Percentiles rank a stretch among this genome's conserved stretches.
These are phyloP conservation scores for Russula ochroleuca DNA, from an alignment of 768 basidiomycete genomes.

Conservation along the genomic window DNA sequence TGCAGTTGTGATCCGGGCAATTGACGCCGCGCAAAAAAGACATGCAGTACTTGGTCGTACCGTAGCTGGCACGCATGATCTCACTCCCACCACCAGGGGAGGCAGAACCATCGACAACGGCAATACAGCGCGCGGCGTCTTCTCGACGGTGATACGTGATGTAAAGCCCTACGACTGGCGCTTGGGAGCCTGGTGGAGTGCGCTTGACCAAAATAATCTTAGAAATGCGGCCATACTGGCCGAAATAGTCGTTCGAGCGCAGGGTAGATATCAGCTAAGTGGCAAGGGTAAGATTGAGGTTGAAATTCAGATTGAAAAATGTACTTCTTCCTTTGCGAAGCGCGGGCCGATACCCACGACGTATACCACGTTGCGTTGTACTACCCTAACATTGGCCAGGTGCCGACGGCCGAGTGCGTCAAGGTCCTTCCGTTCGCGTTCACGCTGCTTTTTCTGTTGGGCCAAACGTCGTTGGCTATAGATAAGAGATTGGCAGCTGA, in stretches of 20 bases:
- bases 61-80: slow-evolving; percentile 88
- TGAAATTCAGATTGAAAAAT: slow-evolving; percentile 30
- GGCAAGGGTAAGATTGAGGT: slow-evolving; percentile 21
- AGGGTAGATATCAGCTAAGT: slow-evolving; percentile 81
- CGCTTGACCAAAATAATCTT: slow-evolving; percentile 94
- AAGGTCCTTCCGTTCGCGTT: slow-evolving; percentile 93
- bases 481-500: slow-evolving; percentile 10
- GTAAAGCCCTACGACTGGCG: slow-evolving; percentile 85
- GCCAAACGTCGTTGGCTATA: slow-evolving; percentile 88
- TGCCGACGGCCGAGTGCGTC: slow-evolving; percentile 80
- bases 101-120: slow-evolving; percentile 86
- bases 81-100: slow-evolving; percentile 89
- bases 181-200: slow-evolving; percentile 64
- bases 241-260: slow-evolving; percentile 94
- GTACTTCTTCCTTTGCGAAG: slow-evolving; percentile 94
- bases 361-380: slow-evolving; percentile 93
- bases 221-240: slow-evolving; percentile 96
- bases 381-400: slow-evolving; percentile 90
- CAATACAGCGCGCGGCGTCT: slow-evolving; percentile 90
- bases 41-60: slow-evolving; percentile 98
- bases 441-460: slow-evolving; percentile 91
- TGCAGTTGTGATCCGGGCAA: slow-evolving; percentile 86
- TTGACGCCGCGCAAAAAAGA: slow-evolving; percentile 79
- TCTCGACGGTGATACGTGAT: slow-evolving; percentile 93
- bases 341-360: slow-evolving; percentile 92